Conservation (phyloP, 2,329 filamentous ascomycete species). For the Uncinocarpus reesii region DNA sequence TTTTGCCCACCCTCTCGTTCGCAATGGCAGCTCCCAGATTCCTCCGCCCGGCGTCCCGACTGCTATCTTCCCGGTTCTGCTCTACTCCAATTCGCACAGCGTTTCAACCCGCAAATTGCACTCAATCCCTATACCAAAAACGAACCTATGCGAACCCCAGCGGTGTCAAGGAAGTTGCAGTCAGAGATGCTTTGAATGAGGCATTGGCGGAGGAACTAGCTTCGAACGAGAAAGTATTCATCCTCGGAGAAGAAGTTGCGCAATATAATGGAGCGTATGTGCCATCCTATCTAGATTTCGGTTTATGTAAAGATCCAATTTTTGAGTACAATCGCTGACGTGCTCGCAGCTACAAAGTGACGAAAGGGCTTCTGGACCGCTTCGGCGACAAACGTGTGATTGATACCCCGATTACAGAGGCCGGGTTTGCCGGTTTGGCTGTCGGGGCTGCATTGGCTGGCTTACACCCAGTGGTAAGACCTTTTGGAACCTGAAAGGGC, state of each 20-base stretch:
- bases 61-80: conserved; percentile 47
- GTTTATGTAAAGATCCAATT: background rate
- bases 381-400: conserved; percentile 97
- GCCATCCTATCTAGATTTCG: background rate
- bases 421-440: conserved; percentile 85
- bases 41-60: conserved; percentile 53
- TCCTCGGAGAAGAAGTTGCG: conserved; percentile 95
- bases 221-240: conserved; percentile 84
- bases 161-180: conserved; percentile 83
- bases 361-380: conserved; percentile 90
- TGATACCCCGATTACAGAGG: conserved; percentile 96
- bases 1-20: conserved; percentile 35
- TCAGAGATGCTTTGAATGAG: conserved; percentile 95
- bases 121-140: conserved; percentile 39
- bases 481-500: too few species aligned
- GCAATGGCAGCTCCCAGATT: conserved; percentile 51
- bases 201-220: conserved; percentile 96
- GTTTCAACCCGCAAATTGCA: conserved; percentile 42
- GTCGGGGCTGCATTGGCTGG: conserved; percentile 91
- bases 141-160: conserved; percentile 48
- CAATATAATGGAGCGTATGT: conserved; percentile 92
- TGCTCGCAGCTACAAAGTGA: conserved; percentile 75
- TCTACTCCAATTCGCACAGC: conserved; percentile 44
- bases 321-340: background rate
- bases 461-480: conserved; percentile 80